These are phyloP conservation scores for Suillus spraguei DNA, from an alignment of 768 basidiomycete species.

Conservation along the genomic window DNA sequence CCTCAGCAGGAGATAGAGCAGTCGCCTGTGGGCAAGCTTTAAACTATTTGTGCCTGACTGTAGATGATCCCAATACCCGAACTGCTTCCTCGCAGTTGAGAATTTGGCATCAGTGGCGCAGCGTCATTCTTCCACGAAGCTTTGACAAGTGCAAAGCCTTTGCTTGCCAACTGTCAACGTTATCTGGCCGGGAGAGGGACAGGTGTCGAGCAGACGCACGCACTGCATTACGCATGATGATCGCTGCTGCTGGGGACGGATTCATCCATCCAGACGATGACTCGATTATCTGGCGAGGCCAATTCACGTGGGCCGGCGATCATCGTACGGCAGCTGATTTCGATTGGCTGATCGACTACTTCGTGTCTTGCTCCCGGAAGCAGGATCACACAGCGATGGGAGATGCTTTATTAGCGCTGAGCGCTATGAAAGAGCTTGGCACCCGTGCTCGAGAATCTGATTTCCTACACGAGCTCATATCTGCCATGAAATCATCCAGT, in stretches of 20 bases:
- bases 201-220: background rate
- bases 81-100: background rate
- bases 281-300: slow-evolving; percentile 1
- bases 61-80: background rate
- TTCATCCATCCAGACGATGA: background rate
- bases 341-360: slow-evolving; percentile 3
- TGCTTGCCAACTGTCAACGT: background rate
- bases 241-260: slow-evolving; percentile 1
- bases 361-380: background rate
- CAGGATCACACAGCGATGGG: background rate
- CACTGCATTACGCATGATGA: slow-evolving; percentile 8
- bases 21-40: slow-evolving; percentile 8
- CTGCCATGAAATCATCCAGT: background rate
- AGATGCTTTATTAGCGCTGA: slow-evolving; percentile 3
- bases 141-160: background rate
- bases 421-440: slow-evolving; percentile 4
- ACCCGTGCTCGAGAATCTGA: background rate
- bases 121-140: slow-evolving; percentile 4
- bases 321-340: background rate
- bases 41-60: slow-evolving; percentile 1
- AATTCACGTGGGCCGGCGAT: background rate
- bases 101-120: slow-evolving; percentile 3
- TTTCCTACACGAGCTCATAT: background rate
- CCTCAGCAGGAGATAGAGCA: slow-evolving; percentile 1
- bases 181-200: background rate